Conservation (phyloP, 306 rosid genomes). For the Mimosa bimucronata region DNA sequence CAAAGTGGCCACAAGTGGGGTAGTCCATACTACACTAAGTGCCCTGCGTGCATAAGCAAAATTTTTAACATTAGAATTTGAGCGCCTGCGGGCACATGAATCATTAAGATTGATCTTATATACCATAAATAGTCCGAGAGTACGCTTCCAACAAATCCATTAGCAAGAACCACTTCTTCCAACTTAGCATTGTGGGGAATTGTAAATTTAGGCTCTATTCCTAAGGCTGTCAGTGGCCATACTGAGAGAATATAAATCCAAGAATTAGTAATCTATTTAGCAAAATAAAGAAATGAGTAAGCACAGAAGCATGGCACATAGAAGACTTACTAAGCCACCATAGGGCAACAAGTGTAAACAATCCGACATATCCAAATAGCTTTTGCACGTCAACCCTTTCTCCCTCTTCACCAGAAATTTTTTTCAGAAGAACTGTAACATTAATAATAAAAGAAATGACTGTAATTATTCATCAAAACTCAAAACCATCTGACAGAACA, state of each 20-base stretch:
- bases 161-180: constrained; percentile 87
- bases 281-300: constrained; percentile 13
- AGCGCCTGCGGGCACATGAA: constrained; percentile 19
- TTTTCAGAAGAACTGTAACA: constrained; percentile 78
- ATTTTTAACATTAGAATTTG: constrained; percentile 25
- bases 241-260: constrained; percentile 48
- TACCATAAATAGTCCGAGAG: constrained; percentile 92
- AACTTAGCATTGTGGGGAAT: constrained; percentile 80
- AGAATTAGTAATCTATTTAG: constrained; percentile 19
- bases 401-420: constrained; percentile 81
- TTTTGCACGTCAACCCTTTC: constrained; percentile 84
- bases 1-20: constrained; percentile 91
- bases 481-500: constrained; percentile 8
- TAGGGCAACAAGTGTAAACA: constrained; percentile 75
- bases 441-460: background rate
- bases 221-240: constrained; percentile 86
- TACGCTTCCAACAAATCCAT: constrained; percentile 87
- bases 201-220: constrained; percentile 84
- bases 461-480: constrained; percentile 16
- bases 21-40: constrained; percentile 90
- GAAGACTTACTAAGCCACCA: constrained; percentile 86
- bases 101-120: constrained; percentile 27
- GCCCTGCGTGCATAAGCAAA: constrained; percentile 61
- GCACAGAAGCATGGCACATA: constrained; percentile 10
- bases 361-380: constrained; percentile 88